A percentile compares a stretch with the other conserved stretches of the same genome.
phyloP scores from a whole-genome alignment of 2,329 filamentous ascomycete genomes.

The Colletotrichum cordylinicola region DNA sequence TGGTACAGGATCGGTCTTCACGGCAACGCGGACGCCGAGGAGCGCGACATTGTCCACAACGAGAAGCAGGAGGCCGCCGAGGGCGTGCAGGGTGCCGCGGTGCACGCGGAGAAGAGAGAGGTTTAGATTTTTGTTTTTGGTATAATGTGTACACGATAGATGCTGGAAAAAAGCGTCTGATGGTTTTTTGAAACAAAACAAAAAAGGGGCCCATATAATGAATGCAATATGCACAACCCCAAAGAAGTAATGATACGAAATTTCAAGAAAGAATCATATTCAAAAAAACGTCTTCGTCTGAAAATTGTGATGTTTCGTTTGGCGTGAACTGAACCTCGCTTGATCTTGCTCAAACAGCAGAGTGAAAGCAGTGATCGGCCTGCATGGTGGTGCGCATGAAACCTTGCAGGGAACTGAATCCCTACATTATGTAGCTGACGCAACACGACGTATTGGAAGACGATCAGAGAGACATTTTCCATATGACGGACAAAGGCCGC shows the following conservation, averaged over 20 bases:
- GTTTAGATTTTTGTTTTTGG: not conserved
- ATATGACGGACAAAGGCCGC: not conserved
- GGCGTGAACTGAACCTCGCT: not conserved
- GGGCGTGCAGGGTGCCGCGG: constrained; percentile 32
- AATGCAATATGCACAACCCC: constrained; percentile 13
- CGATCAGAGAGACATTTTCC: not conserved
- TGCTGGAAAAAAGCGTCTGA: not conserved
- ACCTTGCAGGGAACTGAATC: not conserved
- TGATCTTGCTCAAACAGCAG: not conserved
- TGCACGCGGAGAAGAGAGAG: constrained; percentile 40
- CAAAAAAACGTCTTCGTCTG: not conserved
- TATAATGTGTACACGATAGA: not conserved
- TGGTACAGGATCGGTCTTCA: constrained; percentile 76
- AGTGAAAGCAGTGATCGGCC: not conserved
- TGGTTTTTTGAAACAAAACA: not conserved
- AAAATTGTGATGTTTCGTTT: not conserved
- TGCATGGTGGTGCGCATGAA: not conserved
- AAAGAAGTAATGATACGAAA: constrained; percentile 1
- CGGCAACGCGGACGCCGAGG: constrained; percentile 58
- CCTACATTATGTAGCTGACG: not conserved
- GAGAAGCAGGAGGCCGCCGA: constrained; percentile 49
- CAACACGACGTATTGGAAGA: not conserved
- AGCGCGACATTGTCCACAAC: constrained; percentile 44
- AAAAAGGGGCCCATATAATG: constrained; percentile 13
- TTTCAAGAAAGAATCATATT: not conserved